These are phyloP conservation scores for Kwoniella botswanensis DNA, from an alignment of 768 basidiomycete species.

Conservation along the genomic window DNA sequence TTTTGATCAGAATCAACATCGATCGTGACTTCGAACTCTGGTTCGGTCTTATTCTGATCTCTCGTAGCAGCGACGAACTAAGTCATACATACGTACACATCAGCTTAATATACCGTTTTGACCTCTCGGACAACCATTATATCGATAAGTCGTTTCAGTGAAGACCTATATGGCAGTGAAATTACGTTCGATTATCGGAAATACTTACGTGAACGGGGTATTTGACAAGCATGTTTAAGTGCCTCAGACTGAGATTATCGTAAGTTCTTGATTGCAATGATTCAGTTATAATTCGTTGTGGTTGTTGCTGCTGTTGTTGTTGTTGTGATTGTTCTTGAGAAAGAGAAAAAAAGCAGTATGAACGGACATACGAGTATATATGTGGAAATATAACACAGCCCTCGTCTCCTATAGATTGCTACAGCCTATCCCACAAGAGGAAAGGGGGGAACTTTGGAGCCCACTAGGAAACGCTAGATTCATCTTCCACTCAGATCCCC, in stretches of 20 bases:
- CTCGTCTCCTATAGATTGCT: no score
- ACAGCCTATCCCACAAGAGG: no score
- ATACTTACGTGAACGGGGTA: slow-evolving; percentile 25
- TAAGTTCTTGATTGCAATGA: not conserved
- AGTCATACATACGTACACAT: not conserved
- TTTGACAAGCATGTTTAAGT: slow-evolving; percentile 13
- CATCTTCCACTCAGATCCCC: not conserved
- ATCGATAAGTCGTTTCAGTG: not conserved
- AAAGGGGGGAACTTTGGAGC: not conserved
- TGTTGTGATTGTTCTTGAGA: not conserved
- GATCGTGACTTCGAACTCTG: slow-evolving; percentile 20
- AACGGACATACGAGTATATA: no score
- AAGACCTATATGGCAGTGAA: not conserved
- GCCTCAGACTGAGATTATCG: not conserved
- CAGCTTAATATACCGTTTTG: not conserved
- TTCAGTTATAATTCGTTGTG: not conserved
- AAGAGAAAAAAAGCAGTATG: not conserved
- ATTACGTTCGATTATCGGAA: not conserved
- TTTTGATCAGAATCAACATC: slow-evolving; percentile 21
- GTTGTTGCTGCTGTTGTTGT: not conserved
- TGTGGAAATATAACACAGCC: no score
- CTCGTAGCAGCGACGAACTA: slow-evolving; percentile 24
- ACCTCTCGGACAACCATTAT: not conserved
- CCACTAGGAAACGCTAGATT: not conserved
- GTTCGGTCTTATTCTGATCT: slow-evolving; percentile 12